Evolutionary conservation across 2,329 filamentous ascomycete genomes (phyloP), one percentile per base, ranked within the genome.

Genomic region (Pseudocercospora pini-densiflorae): DNA sequence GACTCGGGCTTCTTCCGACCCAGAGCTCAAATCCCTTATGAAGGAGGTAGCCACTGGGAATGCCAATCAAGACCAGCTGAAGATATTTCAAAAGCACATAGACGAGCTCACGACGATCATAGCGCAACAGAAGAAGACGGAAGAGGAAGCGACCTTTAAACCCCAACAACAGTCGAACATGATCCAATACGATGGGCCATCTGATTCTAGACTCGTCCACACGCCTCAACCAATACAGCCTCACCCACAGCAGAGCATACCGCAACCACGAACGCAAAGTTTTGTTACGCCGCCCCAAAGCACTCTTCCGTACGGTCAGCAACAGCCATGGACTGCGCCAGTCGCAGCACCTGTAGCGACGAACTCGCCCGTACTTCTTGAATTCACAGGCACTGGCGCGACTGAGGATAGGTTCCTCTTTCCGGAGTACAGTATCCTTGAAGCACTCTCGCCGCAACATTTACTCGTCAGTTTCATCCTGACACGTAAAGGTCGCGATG

Each of bases 61-160:
- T 71, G 92, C 92, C 0, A 88, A 87, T 12, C 86, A 88, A 43
- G 86, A 88, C 14, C 91, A 95, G 76, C 80, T 95, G 12, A 88
- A 88, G 55, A 87, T 89, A 68, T 95, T 95, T 72, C 92, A 95
- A 76, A 85, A 85, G 58, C 92, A 95, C 49, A 95, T 95, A 68
- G 90, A 93, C 73, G 89, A 93, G 75, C 86, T 95, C 64, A 93
- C 90, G 1, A 75, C 74, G n/a, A 79, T 82, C 55, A 75, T 85
- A 19, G 76, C 79, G 51, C 77, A 76, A 60, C 78, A 82, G 67
- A 82, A 81, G 68, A 68, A 70, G 40, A 68, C 69, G 40, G 66
- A 71, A 27, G 71, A 74, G 31, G 69, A 69, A 49, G 67, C 68
- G 5, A 36, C 63, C 12, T 33, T 65, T 7, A 66, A 62, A 33